Evolutionary conservation across 1,284 basidiomycete species (phyloP).

Genomic region (Leccinum fuscescens): DNA sequence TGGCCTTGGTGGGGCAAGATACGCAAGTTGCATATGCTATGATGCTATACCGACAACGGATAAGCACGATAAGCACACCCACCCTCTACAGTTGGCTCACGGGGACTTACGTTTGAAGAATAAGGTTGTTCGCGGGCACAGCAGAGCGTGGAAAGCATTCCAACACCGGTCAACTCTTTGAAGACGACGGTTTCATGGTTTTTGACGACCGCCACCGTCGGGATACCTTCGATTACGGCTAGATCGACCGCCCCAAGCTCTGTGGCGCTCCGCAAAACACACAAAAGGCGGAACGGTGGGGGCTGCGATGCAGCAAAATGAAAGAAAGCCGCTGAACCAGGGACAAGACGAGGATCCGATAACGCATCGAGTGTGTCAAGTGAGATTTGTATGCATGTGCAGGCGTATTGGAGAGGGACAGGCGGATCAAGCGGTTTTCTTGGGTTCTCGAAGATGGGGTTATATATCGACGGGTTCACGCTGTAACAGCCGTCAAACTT

Average conservation of each 20-base stretch:
- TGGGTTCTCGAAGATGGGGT: slow-evolving; percentile 35
- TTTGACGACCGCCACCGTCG: slow-evolving; percentile 47
- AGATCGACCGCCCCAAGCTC: slow-evolving; percentile 45
- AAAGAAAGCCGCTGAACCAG: slow-evolving; percentile 41
- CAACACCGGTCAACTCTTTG: slow-evolving; percentile 41
- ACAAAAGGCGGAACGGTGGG: slow-evolving; percentile 44
- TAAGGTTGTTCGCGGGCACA: slow-evolving; percentile 28
- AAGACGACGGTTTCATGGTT: slow-evolving; percentile 44
- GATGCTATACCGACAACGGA: slow-evolving; percentile 29
- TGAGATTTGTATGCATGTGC: slow-evolving; percentile 45
- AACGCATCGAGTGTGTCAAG: slow-evolving; percentile 51
- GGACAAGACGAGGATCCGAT: slow-evolving; percentile 44
- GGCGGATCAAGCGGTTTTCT: slow-evolving; percentile 48
- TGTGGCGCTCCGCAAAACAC: slow-evolving; percentile 38
- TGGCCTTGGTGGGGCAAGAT: slow-evolving; percentile 55
- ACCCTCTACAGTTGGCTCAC: background rate
- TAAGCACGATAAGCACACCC: slow-evolving; percentile 19
- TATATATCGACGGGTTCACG: slow-evolving; percentile 45
- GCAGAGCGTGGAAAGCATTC: slow-evolving; percentile 25
- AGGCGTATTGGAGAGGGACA: slow-evolving; percentile 51
- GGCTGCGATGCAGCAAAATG: slow-evolving; percentile 35
- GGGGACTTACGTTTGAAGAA: slow-evolving; percentile 18
- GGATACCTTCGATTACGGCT: slow-evolving; percentile 43
- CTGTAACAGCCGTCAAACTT: slow-evolving; percentile 26
- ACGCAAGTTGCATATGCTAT: slow-evolving; percentile 51